Evolutionary conservation across 179 eudicot genomes (phyloP), one percentile per base, ranked within the genome.

Genomic region (Patellifolia procumbens): DNA sequence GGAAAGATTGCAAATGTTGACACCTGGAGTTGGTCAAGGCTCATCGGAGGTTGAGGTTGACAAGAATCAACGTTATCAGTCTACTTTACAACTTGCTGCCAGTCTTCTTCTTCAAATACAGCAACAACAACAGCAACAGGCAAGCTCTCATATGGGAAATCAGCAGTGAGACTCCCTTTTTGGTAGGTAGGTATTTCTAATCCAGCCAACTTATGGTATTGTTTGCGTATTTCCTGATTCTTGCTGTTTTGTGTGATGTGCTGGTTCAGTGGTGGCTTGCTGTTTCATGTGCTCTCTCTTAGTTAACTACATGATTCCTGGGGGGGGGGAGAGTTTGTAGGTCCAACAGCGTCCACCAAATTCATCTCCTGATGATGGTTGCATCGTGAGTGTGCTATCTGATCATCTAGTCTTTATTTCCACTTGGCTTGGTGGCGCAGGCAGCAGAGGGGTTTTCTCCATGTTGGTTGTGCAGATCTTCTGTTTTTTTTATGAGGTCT

Each of bases 11-110:
- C 91, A 88, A 76, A 56, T 89, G 49, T 75, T 80, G 71, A 66
- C 83, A 31, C 68, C 82, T 81, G 91, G 85, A 56, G 75, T 78
- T 55, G 81, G 72, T 76, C 90, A 87, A 81, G 89, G 84, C 58
- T 75, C 81, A 48, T 43, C 79, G 4, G 97, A 90, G 76, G 80
- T 66, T 64, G 98, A 88, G 84, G 93, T 65, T 55, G 97, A 95
- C 77, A 95, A 95, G 80, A 89, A 91, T 70, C 93, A 93, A 75
- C 89, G 97, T 2, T 96, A 96, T 82, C 93, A 89, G 65, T 85
- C 98, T 77, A 93, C 99, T 32, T 81, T 96, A 29, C 88, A 93
- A 52, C 90, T 96, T 85, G 99, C 99, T 46, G 97, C 97, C 60
- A 88, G 83, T 81, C 98, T 96, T 75, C 94, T 96, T 22, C 75